Evolutionary conservation across 495 filamentous ascomycete species (phyloP).

Genomic region (Aspergillus conjunctus): DNA sequence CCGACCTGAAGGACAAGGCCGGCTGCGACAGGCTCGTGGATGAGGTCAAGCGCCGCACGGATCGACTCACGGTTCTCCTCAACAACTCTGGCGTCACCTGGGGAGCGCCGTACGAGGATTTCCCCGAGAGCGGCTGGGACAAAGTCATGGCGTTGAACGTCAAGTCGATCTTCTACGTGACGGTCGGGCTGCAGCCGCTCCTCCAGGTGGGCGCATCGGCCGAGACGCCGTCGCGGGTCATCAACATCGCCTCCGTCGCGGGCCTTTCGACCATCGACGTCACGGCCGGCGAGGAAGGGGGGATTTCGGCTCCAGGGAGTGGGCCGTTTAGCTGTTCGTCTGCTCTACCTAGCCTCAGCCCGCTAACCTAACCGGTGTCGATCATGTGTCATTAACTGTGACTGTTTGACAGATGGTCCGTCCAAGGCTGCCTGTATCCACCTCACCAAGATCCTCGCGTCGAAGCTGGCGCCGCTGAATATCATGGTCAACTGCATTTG

Average conservation of each 20-base stretch:
- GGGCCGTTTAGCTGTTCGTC: slow-evolving; percentile 11
- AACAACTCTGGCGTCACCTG: slow-evolving; percentile 14
- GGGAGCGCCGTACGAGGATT: slow-evolving; percentile 11
- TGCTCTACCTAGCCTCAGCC: too few species aligned
- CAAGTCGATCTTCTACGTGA: slow-evolving; percentile 13
- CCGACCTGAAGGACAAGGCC: slow-evolving; percentile 15
- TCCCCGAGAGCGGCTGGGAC: slow-evolving; percentile 13
- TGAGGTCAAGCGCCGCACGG: slow-evolving; percentile 7
- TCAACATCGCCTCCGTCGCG: slow-evolving; percentile 9
- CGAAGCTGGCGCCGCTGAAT: slow-evolving; percentile 7
- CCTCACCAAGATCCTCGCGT: slow-evolving; percentile 10
- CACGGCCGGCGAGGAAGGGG: slow-evolving; percentile 10
- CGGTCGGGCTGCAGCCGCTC: slow-evolving; percentile 8
- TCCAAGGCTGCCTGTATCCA: slow-evolving; percentile 12
- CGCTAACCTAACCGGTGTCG: too few species aligned
- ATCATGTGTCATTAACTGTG: too few species aligned
- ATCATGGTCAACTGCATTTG: slow-evolving; percentile 14
- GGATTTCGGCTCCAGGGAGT: neutral
- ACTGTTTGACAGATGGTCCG: slow-evolving; percentile 9
- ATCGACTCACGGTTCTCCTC: slow-evolving; percentile 11
- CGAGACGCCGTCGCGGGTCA: slow-evolving; percentile 2
- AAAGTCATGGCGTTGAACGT: slow-evolving; percentile 13
- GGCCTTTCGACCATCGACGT: slow-evolving; percentile 3
- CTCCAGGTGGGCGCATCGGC: slow-evolving; percentile 1
- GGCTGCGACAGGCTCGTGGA: slow-evolving; percentile 5